Percentiles rank a stretch among this genome's conserved stretches.
These are phyloP conservation scores for Aphanomyces invadans DNA, from an alignment of 352 stramenopile genomes.

Conservation along the genomic window DNA sequence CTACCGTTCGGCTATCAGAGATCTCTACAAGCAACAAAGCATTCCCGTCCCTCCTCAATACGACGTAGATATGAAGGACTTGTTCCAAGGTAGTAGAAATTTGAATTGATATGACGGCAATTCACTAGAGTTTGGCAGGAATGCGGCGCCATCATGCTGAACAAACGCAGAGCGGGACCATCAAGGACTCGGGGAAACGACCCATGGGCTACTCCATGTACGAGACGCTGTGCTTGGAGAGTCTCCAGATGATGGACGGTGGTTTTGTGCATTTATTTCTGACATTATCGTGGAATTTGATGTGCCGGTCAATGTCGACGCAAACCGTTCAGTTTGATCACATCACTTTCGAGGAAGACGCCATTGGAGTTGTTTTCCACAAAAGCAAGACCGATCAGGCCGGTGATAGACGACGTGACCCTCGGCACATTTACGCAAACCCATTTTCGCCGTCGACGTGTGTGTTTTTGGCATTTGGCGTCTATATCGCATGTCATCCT, in stretches of 20 bases:
- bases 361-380: slow-evolving; percentile 32
- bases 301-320: background rate
- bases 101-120: background rate
- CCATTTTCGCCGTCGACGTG: slow-evolving; percentile 29
- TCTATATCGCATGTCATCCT: slow-evolving; percentile 23
- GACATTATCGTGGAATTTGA: slow-evolving; percentile 6
- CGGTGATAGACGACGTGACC: slow-evolving; percentile 25
- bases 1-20: background rate
- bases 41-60: background rate
- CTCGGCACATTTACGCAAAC: slow-evolving; percentile 34
- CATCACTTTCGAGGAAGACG: slow-evolving; percentile 30
- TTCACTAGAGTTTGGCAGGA: background rate
- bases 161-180: background rate
- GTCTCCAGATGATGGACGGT: background rate
- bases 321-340: slow-evolving; percentile 11
- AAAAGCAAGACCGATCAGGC: slow-evolving; percentile 36
- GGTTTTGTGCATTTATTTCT: background rate
- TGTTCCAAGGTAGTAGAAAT: background rate
- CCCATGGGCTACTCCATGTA: background rate
- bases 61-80: background rate
- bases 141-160: background rate
- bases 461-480: slow-evolving; percentile 30
- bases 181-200: background rate
- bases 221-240: background rate
- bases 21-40: background rate